Conservation (phyloP, 1,139 yeast species). For the Pneumocystis oryctolagi region DNA sequence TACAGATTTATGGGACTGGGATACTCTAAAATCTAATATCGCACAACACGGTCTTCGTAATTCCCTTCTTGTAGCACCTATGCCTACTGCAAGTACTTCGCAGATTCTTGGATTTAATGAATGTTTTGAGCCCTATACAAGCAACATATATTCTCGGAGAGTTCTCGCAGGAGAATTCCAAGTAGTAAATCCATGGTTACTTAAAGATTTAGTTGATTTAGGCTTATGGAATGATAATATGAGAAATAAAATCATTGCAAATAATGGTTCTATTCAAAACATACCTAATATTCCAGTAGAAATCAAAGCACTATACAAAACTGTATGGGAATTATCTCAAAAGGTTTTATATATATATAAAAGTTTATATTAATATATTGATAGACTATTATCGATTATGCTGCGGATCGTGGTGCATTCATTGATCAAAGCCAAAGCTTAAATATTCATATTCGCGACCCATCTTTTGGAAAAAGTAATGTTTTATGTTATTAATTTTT, state of each 20-base stretch:
- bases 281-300: slow-evolving; percentile 65
- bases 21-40: slow-evolving; percentile 43
- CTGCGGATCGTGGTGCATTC: slow-evolving; percentile 86
- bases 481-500: neutral
- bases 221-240: slow-evolving; percentile 70
- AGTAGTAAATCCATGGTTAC: slow-evolving; percentile 67
- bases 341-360: slow-evolving; percentile 22
- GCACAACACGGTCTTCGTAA: slow-evolving; percentile 57
- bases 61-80: slow-evolving; percentile 75
- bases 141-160: slow-evolving; percentile 74
- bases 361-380: neutral
- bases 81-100: slow-evolving; percentile 92
- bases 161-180: slow-evolving; percentile 83
- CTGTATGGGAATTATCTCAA: slow-evolving; percentile 95
- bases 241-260: slow-evolving; percentile 65
- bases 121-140: slow-evolving; percentile 83
- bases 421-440: slow-evolving; percentile 90
- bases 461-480: slow-evolving; percentile 64
- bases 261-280: slow-evolving; percentile 75
- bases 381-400: slow-evolving; percentile 70
- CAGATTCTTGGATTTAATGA: slow-evolving; percentile 81
- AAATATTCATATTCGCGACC: slow-evolving; percentile 71
- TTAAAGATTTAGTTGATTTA: slow-evolving; percentile 66
- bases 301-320: slow-evolving; percentile 65
- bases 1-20: slow-evolving; percentile 63